A percentile compares a stretch with the other conserved stretches of the same genome.
Evolutionary conservation across 306 rosid genomes (phyloP).

Genomic region (Vigna trinervia): DNA sequence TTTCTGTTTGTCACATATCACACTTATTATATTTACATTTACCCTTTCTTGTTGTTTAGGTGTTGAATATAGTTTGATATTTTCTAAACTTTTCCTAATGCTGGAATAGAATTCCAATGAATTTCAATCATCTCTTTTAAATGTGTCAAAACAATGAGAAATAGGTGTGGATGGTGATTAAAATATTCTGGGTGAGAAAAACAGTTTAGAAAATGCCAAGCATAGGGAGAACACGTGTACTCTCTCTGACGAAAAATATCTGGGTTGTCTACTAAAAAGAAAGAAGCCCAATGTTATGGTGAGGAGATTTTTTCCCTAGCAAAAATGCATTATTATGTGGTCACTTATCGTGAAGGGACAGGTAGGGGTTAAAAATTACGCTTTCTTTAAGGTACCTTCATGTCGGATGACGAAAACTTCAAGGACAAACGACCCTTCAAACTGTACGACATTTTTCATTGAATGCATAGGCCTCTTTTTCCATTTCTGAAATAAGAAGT

Average conservation of each 20-base stretch:
- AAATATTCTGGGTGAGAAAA: background rate
- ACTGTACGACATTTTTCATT: background rate
- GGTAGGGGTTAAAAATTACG: background rate
- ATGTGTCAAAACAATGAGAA: background rate
- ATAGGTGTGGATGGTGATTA: background rate
- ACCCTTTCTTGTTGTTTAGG: background rate
- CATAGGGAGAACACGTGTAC: background rate
- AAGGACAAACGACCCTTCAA: background rate
- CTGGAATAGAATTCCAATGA: background rate
- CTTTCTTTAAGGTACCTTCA: background rate
- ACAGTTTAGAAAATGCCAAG: background rate
- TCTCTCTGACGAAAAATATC: background rate
- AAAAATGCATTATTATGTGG: background rate
- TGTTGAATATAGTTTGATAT: background rate
- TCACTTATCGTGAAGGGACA: background rate
- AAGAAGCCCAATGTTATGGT: too few relatives aligned
- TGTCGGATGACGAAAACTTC: conserved; percentile 19
- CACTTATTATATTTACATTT: background rate
- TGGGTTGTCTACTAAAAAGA: background rate
- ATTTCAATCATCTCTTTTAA: background rate
- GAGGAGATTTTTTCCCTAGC: background rate
- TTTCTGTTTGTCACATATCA: background rate
- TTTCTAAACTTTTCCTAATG: background rate
- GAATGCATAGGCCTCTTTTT: background rate
- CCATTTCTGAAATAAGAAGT: background rate